Percentiles rank a stretch among this genome's conserved stretches.
These are phyloP conservation scores for Nowakowskiella sp. DNA, from an alignment of 192 early-diverging fungal species.

Conservation along the genomic window DNA sequence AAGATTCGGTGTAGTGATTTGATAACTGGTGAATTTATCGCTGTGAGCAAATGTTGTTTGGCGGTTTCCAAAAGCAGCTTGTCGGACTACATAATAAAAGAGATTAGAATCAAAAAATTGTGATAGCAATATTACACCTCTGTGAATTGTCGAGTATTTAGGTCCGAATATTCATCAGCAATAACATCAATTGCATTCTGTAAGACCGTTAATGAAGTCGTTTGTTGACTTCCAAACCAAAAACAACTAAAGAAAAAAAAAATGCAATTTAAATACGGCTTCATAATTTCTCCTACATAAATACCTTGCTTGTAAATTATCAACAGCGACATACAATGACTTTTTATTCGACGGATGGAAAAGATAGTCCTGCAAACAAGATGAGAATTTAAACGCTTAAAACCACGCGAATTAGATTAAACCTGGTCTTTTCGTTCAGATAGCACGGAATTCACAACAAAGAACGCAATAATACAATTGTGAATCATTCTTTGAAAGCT, in stretches of 20 bases:
- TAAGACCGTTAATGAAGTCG: too few relatives aligned
- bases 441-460: slow-evolving; percentile 64
- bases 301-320: slow-evolving; percentile 45
- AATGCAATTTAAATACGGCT: not conserved
- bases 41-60: too few relatives aligned
- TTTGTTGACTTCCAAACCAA: slow-evolving; percentile 62
- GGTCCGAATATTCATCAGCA: too few relatives aligned
- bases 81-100: too few relatives aligned
- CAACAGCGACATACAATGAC: slow-evolving; percentile 46
- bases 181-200: too few relatives aligned
- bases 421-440: slow-evolving; percentile 47
- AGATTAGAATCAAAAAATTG: too few relatives aligned
- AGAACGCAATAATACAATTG: slow-evolving; percentile 55
- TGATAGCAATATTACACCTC: too few relatives aligned
- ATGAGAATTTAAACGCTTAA: not conserved
- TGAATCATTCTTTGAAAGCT: slow-evolving; percentile 40
- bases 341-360: slow-evolving; percentile 56
- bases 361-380: slow-evolving; percentile 51
- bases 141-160: too few relatives aligned
- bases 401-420: not conserved
- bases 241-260: too few relatives aligned
- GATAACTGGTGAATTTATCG: too few relatives aligned
- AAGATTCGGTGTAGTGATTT: too few relatives aligned
- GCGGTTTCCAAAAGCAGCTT: too few relatives aligned
- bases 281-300: not conserved